Evolutionary conservation across 768 basidiomycete species (phyloP).

Genomic region (Auriculariales sp.): DNA sequence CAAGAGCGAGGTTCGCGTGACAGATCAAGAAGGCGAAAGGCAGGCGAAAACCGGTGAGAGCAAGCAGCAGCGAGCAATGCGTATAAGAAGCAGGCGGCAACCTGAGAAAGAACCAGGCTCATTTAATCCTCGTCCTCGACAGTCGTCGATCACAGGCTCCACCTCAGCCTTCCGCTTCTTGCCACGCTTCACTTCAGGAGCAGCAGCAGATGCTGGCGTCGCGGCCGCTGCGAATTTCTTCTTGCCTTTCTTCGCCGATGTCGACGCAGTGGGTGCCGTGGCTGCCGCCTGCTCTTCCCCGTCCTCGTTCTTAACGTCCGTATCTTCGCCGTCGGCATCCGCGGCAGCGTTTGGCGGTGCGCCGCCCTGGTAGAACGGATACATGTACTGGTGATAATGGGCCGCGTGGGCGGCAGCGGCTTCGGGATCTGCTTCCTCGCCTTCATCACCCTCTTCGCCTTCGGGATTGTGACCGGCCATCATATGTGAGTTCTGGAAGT

Average conservation of each 20-base stretch:
- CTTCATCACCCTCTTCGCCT: constrained; percentile 1
- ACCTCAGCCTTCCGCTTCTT: too few species aligned
- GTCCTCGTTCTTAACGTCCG: neutral
- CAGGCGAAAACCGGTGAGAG: too few species aligned
- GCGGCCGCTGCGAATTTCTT: neutral
- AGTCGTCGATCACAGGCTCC: too few species aligned
- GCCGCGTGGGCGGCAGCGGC: neutral
- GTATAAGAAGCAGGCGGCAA: too few species aligned
- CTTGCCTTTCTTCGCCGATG: neutral
- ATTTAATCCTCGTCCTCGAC: too few species aligned
- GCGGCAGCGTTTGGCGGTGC: neutral
- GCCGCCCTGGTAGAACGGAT: neutral
- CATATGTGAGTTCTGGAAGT: neutral
- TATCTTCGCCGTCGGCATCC: neutral
- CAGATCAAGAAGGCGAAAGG: too few species aligned
- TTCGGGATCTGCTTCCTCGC: neutral
- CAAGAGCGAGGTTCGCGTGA: too few species aligned
- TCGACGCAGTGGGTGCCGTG: neutral
- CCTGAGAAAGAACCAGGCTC: too few species aligned
- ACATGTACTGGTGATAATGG: neutral
- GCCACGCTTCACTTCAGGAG: too few species aligned
- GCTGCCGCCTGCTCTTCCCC: neutral
- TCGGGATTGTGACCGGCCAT: neutral
- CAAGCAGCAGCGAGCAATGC: too few species aligned
- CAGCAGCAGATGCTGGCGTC: too few species aligned